phyloP scores from a whole-genome alignment of 129 eudicot species.

The Flaveria brownii region DNA sequence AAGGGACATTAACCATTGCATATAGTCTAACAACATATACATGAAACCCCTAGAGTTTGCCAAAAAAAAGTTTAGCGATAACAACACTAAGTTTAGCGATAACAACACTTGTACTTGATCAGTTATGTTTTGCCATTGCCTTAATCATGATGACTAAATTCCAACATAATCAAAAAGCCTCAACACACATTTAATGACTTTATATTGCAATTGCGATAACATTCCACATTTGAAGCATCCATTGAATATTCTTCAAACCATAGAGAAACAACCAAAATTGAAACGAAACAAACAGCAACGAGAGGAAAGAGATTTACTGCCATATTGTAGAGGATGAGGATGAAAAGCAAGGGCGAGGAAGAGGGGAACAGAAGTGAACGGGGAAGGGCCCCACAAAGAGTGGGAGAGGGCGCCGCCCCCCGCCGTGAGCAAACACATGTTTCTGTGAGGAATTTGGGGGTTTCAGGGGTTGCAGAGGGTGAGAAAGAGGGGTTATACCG shows the following conservation, averaged over 20 bases:
- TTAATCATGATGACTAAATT: no score
- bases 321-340: slow-evolving; percentile 31
- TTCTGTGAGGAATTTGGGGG: slow-evolving; percentile 17
- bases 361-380: slow-evolving; percentile 40
- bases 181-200: background rate
- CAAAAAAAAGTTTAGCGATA: no score
- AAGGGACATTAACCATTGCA: no score
- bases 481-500: slow-evolving; percentile 11
- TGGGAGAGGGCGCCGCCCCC: slow-evolving; percentile 37
- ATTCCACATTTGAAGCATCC: background rate
- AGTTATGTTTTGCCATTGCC: no score
- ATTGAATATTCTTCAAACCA: no score
- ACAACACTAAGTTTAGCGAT: no score
- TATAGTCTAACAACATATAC: no score
- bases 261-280: background rate
- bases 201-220: background rate
- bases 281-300: background rate
- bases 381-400: slow-evolving; percentile 57
- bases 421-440: slow-evolving; percentile 48
- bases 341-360: slow-evolving; percentile 24
- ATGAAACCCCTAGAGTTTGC: no score
- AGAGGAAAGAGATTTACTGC: slow-evolving; percentile 26
- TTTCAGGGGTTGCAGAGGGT: background rate
- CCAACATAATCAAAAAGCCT: no score
- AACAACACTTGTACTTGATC: no score